Conservation (phyloP, 2,329 filamentous ascomycete genomes). For the Cadophora gregata region DNA sequence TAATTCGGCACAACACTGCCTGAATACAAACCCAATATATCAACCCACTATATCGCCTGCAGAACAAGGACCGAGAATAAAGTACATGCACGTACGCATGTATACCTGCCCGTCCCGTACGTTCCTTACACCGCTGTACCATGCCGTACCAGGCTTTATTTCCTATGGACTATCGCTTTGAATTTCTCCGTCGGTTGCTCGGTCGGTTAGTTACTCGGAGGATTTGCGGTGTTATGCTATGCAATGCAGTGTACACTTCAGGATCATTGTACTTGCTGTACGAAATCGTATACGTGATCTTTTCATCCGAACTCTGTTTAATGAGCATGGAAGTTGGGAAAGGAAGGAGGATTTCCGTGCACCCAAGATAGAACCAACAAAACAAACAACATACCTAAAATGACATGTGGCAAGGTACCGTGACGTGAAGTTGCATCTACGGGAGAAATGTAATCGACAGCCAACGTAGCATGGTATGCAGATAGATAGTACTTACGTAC, state of each 20-base stretch:
- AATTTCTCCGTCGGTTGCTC: slow-evolving; percentile 10
- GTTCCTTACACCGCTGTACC: not conserved
- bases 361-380: not conserved
- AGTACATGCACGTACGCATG: slow-evolving; percentile 10
- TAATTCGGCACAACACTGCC: slow-evolving; percentile 16
- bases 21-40: slow-evolving; percentile 6
- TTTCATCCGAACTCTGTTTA: not conserved
- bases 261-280: not conserved
- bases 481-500: not conserved
- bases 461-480: no score
- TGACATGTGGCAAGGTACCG: not conserved
- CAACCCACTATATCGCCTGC: not conserved
- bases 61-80: slow-evolving; percentile 7
- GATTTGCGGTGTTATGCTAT: not conserved
- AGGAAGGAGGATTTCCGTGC: not conserved
- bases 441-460: not conserved
- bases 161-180: not conserved
- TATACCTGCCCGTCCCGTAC: not conserved
- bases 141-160: not conserved
- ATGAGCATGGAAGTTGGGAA: not conserved
- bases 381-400: not conserved
- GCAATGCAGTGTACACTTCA: not conserved
- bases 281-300: not conserved
- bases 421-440: not conserved
- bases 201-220: not conserved